A percentile compares a stretch with the other conserved stretches of the same genome.
Conservation (phyloP, 208 protist species). For the Acanthamoeba royreba region DNA sequence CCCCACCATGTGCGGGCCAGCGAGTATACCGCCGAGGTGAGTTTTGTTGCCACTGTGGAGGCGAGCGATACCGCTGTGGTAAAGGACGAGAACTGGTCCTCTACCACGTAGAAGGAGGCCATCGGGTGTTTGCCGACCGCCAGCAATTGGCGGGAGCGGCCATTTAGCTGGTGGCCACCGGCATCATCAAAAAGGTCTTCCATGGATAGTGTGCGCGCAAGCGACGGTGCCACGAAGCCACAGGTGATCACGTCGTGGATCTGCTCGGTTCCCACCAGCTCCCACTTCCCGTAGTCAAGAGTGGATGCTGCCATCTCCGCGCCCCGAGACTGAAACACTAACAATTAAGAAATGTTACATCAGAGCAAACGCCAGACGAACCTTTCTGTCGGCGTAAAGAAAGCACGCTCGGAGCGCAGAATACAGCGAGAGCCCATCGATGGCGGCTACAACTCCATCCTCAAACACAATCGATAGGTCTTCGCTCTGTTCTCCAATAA, state of each 20-base stretch:
- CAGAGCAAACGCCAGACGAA: neutral
- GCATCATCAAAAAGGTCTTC: neutral
- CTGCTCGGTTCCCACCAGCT: neutral
- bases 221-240: neutral
- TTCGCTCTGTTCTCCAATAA: neutral
- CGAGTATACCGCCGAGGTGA: conserved; percentile 63
- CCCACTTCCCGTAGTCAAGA: conserved; percentile 1
- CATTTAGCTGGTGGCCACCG: neutral
- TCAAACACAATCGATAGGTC: neutral
- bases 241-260: neutral
- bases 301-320: neutral
- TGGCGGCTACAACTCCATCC: neutral
- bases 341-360: neutral
- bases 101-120: neutral
- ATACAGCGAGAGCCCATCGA: neutral
- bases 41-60: conserved; percentile 47
- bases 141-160: neutral
- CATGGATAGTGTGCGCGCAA: neutral
- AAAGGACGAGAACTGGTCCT: conserved; percentile 28
- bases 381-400: neutral
- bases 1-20: conserved; percentile 61
- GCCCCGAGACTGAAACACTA: neutral
- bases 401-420: neutral
- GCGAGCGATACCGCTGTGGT: conserved; percentile 49
- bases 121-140: neutral